Percentiles rank a stretch among this genome's conserved stretches.
phyloP scores from a whole-genome alignment of 176 grass and related monocot species.

The Rhynchospora breviuscula region DNA sequence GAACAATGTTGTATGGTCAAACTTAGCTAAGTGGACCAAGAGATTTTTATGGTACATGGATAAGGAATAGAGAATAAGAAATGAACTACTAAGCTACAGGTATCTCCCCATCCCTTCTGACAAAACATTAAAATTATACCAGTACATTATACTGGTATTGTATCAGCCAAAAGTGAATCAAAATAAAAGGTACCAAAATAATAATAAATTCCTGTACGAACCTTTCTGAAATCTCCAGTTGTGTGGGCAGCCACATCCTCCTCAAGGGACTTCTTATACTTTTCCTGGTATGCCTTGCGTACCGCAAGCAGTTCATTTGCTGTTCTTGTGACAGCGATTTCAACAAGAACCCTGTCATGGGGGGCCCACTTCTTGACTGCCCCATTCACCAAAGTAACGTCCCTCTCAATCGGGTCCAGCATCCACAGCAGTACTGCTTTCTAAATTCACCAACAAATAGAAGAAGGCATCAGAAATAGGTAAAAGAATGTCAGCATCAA shows the following conservation, averaged over 20 bases:
- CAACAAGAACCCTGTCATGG: conserved; percentile 45
- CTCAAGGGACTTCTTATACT: conserved; percentile 72
- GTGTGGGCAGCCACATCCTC: conserved; percentile 74
- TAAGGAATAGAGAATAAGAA: background rate
- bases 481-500: background rate
- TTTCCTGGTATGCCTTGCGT: conserved; percentile 57
- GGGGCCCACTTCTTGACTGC: conserved; percentile 55
- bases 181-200: background rate
- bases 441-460: conserved; percentile 6
- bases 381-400: conserved; percentile 52
- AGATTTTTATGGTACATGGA: background rate
- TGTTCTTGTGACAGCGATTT: conserved; percentile 53
- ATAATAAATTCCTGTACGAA: conserved; percentile 1
- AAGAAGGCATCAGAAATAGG: background rate
- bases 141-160: background rate
- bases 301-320: conserved; percentile 41
- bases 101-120: background rate
- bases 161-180: background rate
- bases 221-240: conserved; percentile 73
- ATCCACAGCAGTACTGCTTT: conserved; percentile 66
- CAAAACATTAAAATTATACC: background rate
- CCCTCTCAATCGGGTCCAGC: conserved; percentile 64
- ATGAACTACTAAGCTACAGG: background rate
- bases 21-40: background rate
- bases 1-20: background rate